phyloP scores from a whole-genome alignment of 805 yeast species.

The Metschnikowia chrysomelidarum region DNA sequence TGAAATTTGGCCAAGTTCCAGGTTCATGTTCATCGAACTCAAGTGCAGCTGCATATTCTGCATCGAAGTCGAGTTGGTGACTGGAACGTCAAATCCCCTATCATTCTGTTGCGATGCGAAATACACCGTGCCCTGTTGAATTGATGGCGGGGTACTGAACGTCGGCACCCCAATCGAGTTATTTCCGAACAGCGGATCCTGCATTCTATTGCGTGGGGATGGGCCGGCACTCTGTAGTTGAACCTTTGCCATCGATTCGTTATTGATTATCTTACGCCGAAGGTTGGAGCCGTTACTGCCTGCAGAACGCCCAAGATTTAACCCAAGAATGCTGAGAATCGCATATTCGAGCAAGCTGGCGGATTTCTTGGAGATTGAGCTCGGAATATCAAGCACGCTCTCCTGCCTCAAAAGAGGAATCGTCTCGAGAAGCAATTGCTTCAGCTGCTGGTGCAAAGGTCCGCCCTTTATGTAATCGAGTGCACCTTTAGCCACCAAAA shows the following conservation, averaged over 20 bases:
- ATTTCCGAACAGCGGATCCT: too few species aligned
- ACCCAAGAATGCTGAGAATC: slow-evolving; percentile 58
- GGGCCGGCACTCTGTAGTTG: too few species aligned
- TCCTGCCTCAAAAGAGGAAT: slow-evolving; percentile 51
- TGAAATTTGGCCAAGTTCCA: too few species aligned
- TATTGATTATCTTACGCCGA: slow-evolving; percentile 9
- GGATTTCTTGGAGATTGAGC: slow-evolving; percentile 52
- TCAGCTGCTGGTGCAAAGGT: slow-evolving; percentile 69
- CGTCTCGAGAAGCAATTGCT: slow-evolving; percentile 50
- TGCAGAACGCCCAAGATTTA: slow-evolving; percentile 33
- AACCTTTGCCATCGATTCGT: slow-evolving; percentile 11
- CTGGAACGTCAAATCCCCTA: too few species aligned
- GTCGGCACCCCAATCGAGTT: too few species aligned
- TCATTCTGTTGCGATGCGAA: too few species aligned
- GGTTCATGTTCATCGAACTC: too few species aligned
- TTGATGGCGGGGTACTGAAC: too few species aligned
- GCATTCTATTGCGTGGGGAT: too few species aligned
- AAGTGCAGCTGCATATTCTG: too few species aligned
- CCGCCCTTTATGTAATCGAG: slow-evolving; percentile 85
- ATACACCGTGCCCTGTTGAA: too few species aligned
- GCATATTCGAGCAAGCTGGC: slow-evolving; percentile 57
- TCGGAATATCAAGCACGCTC: slow-evolving; percentile 51
- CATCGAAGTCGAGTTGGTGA: too few species aligned
- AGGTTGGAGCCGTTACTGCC: slow-evolving; percentile 1
- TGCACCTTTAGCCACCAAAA: slow-evolving; percentile 70